These are phyloP conservation scores for Hemisphaericaspora subhashii DNA, from an alignment of 1,139 yeast species.

Conservation along the genomic window DNA sequence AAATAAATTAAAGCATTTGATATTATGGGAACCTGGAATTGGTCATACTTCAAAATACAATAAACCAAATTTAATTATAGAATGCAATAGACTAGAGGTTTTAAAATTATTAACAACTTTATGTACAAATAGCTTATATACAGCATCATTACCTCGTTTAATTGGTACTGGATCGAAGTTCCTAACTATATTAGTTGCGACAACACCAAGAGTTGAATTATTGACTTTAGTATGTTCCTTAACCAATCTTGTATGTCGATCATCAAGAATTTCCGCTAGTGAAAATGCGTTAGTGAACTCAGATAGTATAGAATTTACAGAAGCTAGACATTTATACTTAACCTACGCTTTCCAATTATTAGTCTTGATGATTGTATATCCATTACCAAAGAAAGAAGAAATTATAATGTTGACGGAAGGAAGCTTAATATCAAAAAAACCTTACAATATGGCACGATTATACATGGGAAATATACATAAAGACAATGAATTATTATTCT, in stretches of 20 bases:
- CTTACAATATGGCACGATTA: conserved; percentile 49
- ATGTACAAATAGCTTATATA: conserved; percentile 65
- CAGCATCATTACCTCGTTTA: conserved; percentile 36
- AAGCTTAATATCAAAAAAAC: conserved; percentile 26
- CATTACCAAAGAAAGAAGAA: conserved; percentile 49
- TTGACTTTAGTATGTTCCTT: conserved; percentile 67
- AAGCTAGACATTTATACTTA: conserved; percentile 54
- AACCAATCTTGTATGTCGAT: conserved; percentile 56
- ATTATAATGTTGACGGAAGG: conserved; percentile 34
- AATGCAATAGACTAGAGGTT: conserved; percentile 67
- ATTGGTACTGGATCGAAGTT: conserved; percentile 57
- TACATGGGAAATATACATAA: conserved; percentile 55
- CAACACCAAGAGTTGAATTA: conserved; percentile 47
- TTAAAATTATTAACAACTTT: conserved; percentile 61
- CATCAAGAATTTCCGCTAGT: conserved; percentile 25
- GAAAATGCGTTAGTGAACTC: conserved; percentile 36
- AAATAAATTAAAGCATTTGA: conserved; percentile 7
- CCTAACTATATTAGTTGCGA: conserved; percentile 56
- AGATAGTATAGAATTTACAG: conserved; percentile 30
- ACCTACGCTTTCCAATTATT: conserved; percentile 63
- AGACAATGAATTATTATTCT: conserved; percentile 50
- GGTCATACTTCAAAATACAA: conserved; percentile 47
- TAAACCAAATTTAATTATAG: conserved; percentile 51
- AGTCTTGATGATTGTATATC: conserved; percentile 61
- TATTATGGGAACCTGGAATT: conserved; percentile 78